Conservation (phyloP, 2,329 filamentous ascomycete genomes). For the Cladosporium phlei region DNA sequence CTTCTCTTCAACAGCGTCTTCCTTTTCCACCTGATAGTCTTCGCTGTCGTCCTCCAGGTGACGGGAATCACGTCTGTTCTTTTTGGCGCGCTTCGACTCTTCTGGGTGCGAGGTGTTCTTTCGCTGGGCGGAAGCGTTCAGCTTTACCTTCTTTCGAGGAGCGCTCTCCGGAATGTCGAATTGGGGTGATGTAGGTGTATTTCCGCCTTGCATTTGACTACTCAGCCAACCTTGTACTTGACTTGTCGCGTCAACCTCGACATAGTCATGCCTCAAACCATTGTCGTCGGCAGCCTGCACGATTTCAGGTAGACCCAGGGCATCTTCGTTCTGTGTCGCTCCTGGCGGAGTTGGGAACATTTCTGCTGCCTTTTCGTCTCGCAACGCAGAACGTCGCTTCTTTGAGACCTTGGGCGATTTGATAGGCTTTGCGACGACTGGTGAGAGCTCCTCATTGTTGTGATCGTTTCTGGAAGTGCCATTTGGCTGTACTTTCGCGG, state of each 20-base stretch:
- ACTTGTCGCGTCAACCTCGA: slow-evolving; percentile 1
- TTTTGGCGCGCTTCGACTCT: slow-evolving; percentile 7
- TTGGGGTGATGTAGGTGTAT: background rate
- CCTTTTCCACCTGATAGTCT: slow-evolving; percentile 9
- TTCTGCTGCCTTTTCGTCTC: background rate
- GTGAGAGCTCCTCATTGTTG: background rate
- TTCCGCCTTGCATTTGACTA: slow-evolving; percentile 3
- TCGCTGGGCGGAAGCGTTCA: background rate
- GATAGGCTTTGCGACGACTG: background rate
- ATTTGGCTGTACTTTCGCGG: background rate
- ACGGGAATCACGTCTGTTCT: slow-evolving; percentile 17
- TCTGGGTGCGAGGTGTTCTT: background rate
- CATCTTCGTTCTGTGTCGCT: background rate
- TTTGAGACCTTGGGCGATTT: background rate
- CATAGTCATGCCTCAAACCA: background rate
- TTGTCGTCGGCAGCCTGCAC: background rate
- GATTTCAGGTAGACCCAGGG: background rate
- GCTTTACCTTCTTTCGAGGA: background rate
- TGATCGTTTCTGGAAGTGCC: background rate
- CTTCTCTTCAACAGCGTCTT: background rate
- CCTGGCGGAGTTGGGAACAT: background rate
- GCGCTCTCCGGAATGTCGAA: background rate
- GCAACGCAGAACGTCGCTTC: background rate
- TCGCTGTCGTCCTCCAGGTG: slow-evolving; percentile 16
- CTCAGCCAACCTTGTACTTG: slow-evolving; percentile 13